Percentiles rank a stretch among this genome's conserved stretches.
Evolutionary conservation across 2,329 filamentous ascomycete genomes (phyloP).

Genomic region (Sporothrix luriei): DNA sequence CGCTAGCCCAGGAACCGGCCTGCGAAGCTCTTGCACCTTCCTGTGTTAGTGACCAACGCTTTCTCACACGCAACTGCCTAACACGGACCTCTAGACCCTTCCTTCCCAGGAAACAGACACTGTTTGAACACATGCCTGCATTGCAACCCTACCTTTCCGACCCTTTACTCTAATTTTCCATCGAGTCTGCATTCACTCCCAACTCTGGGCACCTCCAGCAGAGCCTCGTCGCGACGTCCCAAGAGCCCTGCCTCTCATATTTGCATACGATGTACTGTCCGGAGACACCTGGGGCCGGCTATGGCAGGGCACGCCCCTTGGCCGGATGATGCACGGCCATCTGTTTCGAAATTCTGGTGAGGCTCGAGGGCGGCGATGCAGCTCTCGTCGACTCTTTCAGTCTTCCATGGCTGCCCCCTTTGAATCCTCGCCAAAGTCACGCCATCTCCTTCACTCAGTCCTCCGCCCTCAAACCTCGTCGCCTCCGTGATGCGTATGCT

Average conservation of each 20-base stretch:
- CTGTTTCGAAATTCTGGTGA: slow-evolving; percentile 47
- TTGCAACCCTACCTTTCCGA: slow-evolving; percentile 23
- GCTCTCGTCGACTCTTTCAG: not conserved
- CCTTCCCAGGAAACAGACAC: slow-evolving; percentile 24
- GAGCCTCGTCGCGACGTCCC: slow-evolving; percentile 18
- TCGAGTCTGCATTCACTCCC: not conserved
- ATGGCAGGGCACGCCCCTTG: slow-evolving; percentile 37
- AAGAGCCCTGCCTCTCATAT: not conserved
- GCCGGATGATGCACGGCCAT: slow-evolving; percentile 44
- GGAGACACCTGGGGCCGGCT: slow-evolving; percentile 41
- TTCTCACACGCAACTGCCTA: not conserved
- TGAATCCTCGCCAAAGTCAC: not conserved
- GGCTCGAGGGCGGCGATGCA: slow-evolving; percentile 10
- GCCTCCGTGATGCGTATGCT: not conserved
- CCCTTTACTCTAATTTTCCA: not conserved
- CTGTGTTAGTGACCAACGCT: not conserved
- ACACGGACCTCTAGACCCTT: slow-evolving; percentile 7
- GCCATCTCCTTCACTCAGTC: not conserved
- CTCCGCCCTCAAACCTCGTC: not conserved
- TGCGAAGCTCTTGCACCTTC: slow-evolving; percentile 15
- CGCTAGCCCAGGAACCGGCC: slow-evolving; percentile 6
- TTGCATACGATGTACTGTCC: slow-evolving; percentile 29
- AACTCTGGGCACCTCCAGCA: slow-evolving; percentile 1
- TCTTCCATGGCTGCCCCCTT: not conserved
- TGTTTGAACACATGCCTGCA: slow-evolving; percentile 28